Evolutionary conservation across 2,329 filamentous ascomycete genomes (phyloP).

Genomic region (Aspergillus sp.): DNA sequence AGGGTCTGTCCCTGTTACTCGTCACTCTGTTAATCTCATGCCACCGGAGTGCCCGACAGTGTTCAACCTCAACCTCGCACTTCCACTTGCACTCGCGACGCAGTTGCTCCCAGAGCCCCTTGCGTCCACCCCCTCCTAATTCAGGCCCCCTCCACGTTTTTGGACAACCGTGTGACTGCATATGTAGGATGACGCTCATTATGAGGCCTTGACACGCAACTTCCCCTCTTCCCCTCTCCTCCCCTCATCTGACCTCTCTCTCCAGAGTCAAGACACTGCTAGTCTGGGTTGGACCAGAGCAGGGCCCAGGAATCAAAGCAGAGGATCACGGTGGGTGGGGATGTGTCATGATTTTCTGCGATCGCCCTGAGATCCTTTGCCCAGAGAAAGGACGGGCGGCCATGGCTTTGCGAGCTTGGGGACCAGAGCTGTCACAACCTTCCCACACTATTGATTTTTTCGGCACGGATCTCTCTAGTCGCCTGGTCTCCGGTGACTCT

Average conservation of each 20-base stretch:
- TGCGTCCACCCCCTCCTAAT: constrained; percentile 4
- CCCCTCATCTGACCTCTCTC: neutral
- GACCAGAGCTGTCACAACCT: constrained; percentile 9
- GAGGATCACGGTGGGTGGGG: neutral
- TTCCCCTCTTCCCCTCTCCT: neutral
- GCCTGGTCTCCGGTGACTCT: neutral
- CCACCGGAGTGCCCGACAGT: constrained; percentile 11
- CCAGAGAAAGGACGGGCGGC: neutral
- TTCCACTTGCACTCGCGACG: too few relatives aligned
- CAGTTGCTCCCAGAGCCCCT: neutral
- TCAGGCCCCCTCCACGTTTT: constrained; percentile 13
- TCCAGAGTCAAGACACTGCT: neutral
- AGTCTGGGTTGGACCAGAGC: constrained; percentile 1
- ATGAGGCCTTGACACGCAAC: neutral
- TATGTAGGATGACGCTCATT: constrained; percentile 6
- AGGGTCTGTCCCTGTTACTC: neutral
- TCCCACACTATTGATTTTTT: constrained; percentile 2
- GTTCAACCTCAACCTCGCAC: neutral
- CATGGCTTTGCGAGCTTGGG: neutral
- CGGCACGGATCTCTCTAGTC: neutral
- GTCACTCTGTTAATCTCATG: too few relatives aligned
- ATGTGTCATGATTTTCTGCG: neutral
- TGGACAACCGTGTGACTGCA: neutral
- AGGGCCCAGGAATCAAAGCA: neutral
- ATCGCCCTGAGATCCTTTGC: neutral